Base-by-base conservation (phyloP, 1,139 yeast species). In the Schwanniomyces etchellsii region DNA sequence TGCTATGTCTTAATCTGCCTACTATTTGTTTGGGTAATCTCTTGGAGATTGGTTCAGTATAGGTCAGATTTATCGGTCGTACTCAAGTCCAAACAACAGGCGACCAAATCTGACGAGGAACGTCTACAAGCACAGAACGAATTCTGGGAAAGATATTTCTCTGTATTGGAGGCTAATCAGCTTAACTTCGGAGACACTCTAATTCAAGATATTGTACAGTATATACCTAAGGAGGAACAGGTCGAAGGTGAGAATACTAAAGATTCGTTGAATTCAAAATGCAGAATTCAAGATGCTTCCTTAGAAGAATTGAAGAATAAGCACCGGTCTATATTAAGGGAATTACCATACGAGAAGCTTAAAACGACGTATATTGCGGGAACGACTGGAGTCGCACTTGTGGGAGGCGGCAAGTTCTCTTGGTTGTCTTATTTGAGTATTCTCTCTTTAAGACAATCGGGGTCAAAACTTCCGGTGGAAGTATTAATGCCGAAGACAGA, bases 401-500 rank as follows among this genome's bases (percentile, higher is more conserved):
- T 64, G 17, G 70, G 70, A 2, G 70, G 70, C 3, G 57, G 54
- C 4, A 47, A 47, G 29, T 64, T 53, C 29, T 56, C 67, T 7
- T 64, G 70, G 70, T 42, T 64, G 5, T 48, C 68, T 2, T 61
- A 61, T 35, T 49, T 64, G 29, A 53, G 66, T 1, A 43, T 64
- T 9, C 35, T 60, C 4, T 43, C 63, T 1, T 43, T 64, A 17
- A 42, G 70, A 35, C 60, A 53, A 21, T 39, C 62, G 1, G 70
- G 70, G 1, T 58, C 64, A 1, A 44, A 39, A 3, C 41, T 60
- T 26, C 69, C 70, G 2, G 65, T 60, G 1, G 69, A 64, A 38
- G 49, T 64, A 5, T 41, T 64, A 5, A 45, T 64, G 48, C 70
- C 70, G 0, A 44, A 52, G 4, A 48, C 43, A 28, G 43, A 43